Evolutionary conservation across 2,329 filamentous ascomycete species (phyloP).

Genomic region (Dendrostoma leiphaemia): DNA sequence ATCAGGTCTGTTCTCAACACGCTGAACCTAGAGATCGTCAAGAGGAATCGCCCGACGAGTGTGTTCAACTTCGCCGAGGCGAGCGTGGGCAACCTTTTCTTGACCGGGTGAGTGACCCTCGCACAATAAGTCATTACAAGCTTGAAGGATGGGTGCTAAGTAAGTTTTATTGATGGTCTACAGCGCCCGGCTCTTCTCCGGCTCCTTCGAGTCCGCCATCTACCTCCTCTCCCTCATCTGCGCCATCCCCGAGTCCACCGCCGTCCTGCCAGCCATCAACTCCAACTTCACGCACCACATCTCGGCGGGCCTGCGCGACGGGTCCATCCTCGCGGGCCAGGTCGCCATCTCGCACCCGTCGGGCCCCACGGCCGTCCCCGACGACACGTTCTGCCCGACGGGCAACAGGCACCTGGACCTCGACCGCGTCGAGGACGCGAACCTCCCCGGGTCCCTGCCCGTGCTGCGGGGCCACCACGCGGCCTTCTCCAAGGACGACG

Average conservation of each 20-base stretch:
- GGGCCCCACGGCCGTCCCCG: conserved; percentile 54
- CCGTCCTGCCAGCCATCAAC: conserved; percentile 87
- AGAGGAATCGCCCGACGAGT: conserved; percentile 68
- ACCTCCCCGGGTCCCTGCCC: conserved; percentile 77
- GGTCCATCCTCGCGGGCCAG: conserved; percentile 79
- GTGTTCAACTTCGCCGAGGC: conserved; percentile 77
- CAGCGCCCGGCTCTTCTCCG: conserved; percentile 79
- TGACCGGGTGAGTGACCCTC: conserved; percentile 59
- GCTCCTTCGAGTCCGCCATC: conserved; percentile 88
- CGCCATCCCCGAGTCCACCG: conserved; percentile 71
- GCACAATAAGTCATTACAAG: too few species aligned
- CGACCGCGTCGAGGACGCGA: conserved; percentile 74
- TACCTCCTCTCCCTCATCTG: conserved; percentile 87
- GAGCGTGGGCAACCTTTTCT: conserved; percentile 75
- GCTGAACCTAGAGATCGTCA: conserved; percentile 75
- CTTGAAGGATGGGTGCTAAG: not conserved
- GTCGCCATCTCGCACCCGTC: conserved; percentile 89
- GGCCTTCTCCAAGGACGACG: conserved; percentile 69
- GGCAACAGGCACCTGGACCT: conserved; percentile 48
- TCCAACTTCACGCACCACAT: conserved; percentile 96
- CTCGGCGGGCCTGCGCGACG: conserved; percentile 75
- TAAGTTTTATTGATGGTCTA: too few species aligned
- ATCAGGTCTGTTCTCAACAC: conserved; percentile 75
- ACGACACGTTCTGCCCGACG: conserved; percentile 25
- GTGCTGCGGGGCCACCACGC: conserved; percentile 80